Evolutionary conservation across 176 grass and related monocot genomes (phyloP), one percentile per base, ranked within the genome.

Genomic region (Puya raimondii): DNA sequence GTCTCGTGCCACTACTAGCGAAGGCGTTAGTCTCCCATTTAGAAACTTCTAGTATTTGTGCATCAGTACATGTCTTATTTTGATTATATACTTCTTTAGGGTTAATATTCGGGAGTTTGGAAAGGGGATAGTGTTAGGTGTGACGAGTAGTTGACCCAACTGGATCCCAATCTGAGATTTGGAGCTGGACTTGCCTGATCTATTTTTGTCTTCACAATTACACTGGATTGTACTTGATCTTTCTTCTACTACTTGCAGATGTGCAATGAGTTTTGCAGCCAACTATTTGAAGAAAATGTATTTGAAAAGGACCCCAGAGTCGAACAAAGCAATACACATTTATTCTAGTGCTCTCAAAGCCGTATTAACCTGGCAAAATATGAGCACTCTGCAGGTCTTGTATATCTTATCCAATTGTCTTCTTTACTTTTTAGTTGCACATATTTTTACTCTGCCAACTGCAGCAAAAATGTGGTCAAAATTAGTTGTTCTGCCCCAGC

Each of bases 331-430:
- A 54, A 74, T 99, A 77, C 94, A 93, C 12, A 85, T 99, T 81
- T 93, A 99, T 78, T 99, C 94, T 33, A 99, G 94, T 88, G 89
- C 89, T 82, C 82, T 99, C 65, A 99, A 99, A 77, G 89, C 94
- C 72, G 86, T 75, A 64, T 63, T 85, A 68, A 99, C 84, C 50
- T 99, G 94, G 94, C 89, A 93, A 59, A 99, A 99, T 69, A 93
- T 99, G 89, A 90, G 74, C 58, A 87, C 85, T 3, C 77, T 99
- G 72, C 94, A 99, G 94, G 94, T 99, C 74, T 8, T 59, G 20
- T 5, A 17, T 8, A 12, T 15, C 3, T 56, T 59, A 59, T 20
- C 13, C 16, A 4, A 21, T 17, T 58, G 18, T 18, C 54, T 59
- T 59, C 13, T 59, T 59, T 9, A 16, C 20, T 59, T 20, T 9